Base-by-base conservation (phyloP, 306 rosid species). In the Quercus mongolica region DNA sequence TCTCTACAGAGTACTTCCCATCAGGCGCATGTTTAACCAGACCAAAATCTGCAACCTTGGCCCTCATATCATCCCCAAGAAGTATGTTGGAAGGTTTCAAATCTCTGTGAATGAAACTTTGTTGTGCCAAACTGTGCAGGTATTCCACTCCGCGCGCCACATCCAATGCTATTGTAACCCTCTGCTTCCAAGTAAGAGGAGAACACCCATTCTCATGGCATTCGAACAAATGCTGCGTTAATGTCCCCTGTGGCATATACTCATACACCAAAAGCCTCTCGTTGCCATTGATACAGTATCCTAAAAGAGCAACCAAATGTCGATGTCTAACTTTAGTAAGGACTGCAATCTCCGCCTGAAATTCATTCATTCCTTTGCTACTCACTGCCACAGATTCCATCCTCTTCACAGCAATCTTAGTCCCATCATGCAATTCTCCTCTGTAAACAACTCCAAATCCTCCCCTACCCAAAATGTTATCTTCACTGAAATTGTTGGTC, bases 11-110 rank as follows among this genome's bases (percentile, higher is more conserved):
- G 74, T 87, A 82, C 80, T 91, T 92, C 41, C 98, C 98, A 4
- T 94, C 97, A 0, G 96, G 96, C 15, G 93, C 93, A 23, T 88
- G 79, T 78, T 86, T 85, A 76, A 94, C 98, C 83, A 94, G 80
- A 65, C 98, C 98, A 72, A 94, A 92, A 83, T 90, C 98, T 5
- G 97, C 88, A 71, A 94, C 98, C 88, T 94, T 94, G 17, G 97
- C 98, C 83, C 94, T 90, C 94, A 92, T 89, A 84, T 92, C 92
- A 74, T 94, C 88, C 0, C 92, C 89, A 18, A 94, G 92, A 78
- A 94, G 91, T 76, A 94, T 87, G 83, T 94, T 94, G 19, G 97
- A 92, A 38, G 98, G 98, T 78, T 94, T 94, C 69, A 94, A 82
- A 81, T 94, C 98, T 74, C 98, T 76, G 21, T 94, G 98, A 76